Conservation (phyloP, 805 yeast genomes). For the Suhomyces faveliae region DNA sequence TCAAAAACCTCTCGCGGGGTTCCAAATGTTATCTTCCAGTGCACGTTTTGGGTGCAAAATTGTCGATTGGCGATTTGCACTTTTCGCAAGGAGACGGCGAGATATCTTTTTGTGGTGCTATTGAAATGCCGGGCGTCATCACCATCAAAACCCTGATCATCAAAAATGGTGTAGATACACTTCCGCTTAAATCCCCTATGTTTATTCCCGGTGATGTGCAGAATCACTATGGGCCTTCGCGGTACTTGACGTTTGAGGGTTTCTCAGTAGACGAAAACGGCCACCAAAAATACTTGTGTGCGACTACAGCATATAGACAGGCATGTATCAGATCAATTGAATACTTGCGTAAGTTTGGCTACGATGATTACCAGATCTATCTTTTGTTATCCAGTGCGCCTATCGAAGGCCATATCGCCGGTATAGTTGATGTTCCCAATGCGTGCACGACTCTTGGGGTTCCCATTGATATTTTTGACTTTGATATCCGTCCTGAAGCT, state of each 20-base stretch:
- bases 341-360: constrained; percentile 49
- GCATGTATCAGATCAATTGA: constrained; percentile 50
- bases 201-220: constrained; percentile 50
- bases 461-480: constrained; percentile 53
- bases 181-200: constrained; percentile 46
- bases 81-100: constrained; percentile 57
- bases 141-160: constrained; percentile 42
- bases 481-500: constrained; percentile 44
- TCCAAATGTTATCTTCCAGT: constrained; percentile 50
- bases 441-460: constrained; percentile 51
- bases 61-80: constrained; percentile 50
- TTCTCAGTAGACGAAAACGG: constrained; percentile 52
- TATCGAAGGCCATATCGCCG: constrained; percentile 44
- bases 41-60: constrained; percentile 46
- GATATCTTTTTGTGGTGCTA: constrained; percentile 54
- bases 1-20: constrained; percentile 49
- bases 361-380: constrained; percentile 49
- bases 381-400: not conserved
- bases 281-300: constrained; percentile 43
- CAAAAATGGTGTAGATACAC: constrained; percentile 40
- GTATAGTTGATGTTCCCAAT: constrained; percentile 53
- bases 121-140: constrained; percentile 50
- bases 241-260: constrained; percentile 53
- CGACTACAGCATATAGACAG: constrained; percentile 52
- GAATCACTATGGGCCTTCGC: constrained; percentile 47